Evolutionary conservation across 2,329 filamentous ascomycete genomes (phyloP).

Genomic region (Stachybotrys chlorohalonatus): DNA sequence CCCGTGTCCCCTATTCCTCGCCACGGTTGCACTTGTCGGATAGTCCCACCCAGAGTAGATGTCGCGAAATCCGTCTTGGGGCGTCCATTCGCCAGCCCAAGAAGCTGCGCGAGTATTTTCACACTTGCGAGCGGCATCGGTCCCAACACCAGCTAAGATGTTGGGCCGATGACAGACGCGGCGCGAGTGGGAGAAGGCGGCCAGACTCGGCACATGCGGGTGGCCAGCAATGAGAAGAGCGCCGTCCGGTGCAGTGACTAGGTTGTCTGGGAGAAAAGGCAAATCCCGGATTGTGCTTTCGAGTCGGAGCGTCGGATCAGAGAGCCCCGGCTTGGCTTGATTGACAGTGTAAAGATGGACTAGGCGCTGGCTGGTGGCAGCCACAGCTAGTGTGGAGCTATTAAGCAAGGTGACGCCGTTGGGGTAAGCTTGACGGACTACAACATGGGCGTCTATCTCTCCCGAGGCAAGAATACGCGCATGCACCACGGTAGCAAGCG

Average conservation of each 20-base stretch:
- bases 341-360: constrained; percentile 20
- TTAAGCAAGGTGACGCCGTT: constrained; percentile 33
- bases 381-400: constrained; percentile 25
- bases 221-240: constrained; percentile 31
- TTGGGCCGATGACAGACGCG: constrained; percentile 23
- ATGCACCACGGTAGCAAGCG: constrained; percentile 25
- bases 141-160: constrained; percentile 12
- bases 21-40: constrained; percentile 23
- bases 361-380: constrained; percentile 19
- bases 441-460: constrained; percentile 14
- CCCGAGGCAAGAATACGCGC: constrained; percentile 9
- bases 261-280: constrained; percentile 31
- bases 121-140: background rate
- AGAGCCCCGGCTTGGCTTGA: background rate
- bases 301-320: constrained; percentile 4
- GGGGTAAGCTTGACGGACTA: constrained; percentile 26
- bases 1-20: constrained; percentile 16
- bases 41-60: constrained; percentile 24
- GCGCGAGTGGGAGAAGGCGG: constrained; percentile 19
- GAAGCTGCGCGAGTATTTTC: constrained; percentile 7
- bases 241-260: constrained; percentile 16
- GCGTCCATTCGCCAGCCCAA: constrained; percentile 26
- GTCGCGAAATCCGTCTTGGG: constrained; percentile 18
- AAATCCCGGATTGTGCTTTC: constrained; percentile 8
- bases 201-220: constrained; percentile 22